Conservation (phyloP, 805 yeast species). For the Saturnispora sanitii region DNA sequence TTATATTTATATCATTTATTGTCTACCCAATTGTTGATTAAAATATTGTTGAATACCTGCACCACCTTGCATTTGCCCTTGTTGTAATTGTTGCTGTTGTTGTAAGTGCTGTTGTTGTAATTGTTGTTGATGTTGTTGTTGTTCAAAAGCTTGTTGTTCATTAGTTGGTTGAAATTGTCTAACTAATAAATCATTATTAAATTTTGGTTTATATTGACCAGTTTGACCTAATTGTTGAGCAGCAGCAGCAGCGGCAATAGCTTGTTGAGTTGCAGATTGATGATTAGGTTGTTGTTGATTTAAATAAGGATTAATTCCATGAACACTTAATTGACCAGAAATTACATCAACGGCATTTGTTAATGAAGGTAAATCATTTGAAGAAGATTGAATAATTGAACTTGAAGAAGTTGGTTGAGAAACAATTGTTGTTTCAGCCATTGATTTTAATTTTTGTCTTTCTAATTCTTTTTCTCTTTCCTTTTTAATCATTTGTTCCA, state of each 20-base stretch:
- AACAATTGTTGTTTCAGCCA: conserved; percentile 6
- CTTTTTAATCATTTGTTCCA: conserved; percentile 10
- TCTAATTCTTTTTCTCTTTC: conserved; percentile 10
- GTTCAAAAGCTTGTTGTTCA: not conserved
- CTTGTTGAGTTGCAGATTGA: not conserved
- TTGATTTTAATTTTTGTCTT: conserved; percentile 7
- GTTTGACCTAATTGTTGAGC: not conserved
- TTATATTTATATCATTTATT: too few species aligned
- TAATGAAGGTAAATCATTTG: conserved; percentile 4
- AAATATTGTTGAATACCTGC: not conserved
- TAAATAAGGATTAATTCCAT: conserved; percentile 2
- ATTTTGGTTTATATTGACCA: conserved; percentile 8
- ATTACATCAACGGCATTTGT: conserved; percentile 8
- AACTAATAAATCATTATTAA: conserved; percentile 8
- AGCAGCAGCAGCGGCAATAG: not conserved
- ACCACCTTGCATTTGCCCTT: not conserved
- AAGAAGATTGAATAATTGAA: not conserved
- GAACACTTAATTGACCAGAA: conserved; percentile 8
- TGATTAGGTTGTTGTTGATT: conserved; percentile 5
- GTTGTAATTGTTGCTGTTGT: not conserved
- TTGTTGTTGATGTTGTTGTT: conserved; percentile 3
- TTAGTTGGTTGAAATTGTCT: conserved; percentile 8
- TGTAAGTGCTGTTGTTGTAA: conserved; percentile 5
- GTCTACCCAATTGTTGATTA: not conserved
- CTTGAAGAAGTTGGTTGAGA: not conserved